These are phyloP conservation scores for Debaryomyces udenii DNA, from an alignment of 1,139 yeast genomes.

Conservation along the genomic window DNA sequence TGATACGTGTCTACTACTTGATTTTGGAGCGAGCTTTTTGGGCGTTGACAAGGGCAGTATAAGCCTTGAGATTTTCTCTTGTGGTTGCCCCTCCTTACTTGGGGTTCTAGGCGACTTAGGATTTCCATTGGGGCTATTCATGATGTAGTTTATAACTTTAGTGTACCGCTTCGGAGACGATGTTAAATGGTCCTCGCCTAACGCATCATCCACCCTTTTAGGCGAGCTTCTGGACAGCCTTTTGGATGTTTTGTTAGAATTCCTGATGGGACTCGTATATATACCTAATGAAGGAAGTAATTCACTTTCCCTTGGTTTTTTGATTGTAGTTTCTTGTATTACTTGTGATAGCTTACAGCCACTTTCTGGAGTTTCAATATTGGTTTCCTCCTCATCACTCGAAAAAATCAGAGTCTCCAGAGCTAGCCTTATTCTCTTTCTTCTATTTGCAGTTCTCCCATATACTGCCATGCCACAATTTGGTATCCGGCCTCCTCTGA, in stretches of 20 bases:
- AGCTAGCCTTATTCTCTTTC: conserved; percentile 1
- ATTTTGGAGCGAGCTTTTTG: not conserved
- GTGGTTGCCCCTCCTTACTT: conserved; percentile 5
- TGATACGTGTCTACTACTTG: not conserved
- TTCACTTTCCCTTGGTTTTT: conserved; percentile 1
- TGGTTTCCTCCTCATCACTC: conserved; percentile 14
- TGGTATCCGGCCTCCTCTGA: too few relatives aligned
- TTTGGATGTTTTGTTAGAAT: not conserved
- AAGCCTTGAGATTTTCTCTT: conserved; percentile 8
- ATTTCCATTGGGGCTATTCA: not conserved
- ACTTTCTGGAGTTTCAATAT: conserved; percentile 1
- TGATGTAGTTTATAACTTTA: conserved; percentile 17
- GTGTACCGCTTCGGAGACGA: conserved; percentile 24
- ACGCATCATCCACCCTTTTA: conserved; percentile 6
- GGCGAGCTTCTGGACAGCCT: conserved; percentile 7
- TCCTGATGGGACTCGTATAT: not conserved
- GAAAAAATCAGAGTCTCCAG: conserved; percentile 10
- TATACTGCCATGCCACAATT: conserved; percentile 10
- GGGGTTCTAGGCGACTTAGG: conserved; percentile 4
- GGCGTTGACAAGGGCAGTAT: conserved; percentile 9
- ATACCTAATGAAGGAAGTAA: conserved; percentile 9
- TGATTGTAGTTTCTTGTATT: conserved; percentile 7
- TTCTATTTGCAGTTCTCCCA: conserved; percentile 5
- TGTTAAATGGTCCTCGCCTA: conserved; percentile 16
- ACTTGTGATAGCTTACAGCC: conserved; percentile 2